A percentile compares a stretch with the other conserved stretches of the same genome.
Evolutionary conservation across 306 rosid species (phyloP).

Genomic region (Castanea sativa): DNA sequence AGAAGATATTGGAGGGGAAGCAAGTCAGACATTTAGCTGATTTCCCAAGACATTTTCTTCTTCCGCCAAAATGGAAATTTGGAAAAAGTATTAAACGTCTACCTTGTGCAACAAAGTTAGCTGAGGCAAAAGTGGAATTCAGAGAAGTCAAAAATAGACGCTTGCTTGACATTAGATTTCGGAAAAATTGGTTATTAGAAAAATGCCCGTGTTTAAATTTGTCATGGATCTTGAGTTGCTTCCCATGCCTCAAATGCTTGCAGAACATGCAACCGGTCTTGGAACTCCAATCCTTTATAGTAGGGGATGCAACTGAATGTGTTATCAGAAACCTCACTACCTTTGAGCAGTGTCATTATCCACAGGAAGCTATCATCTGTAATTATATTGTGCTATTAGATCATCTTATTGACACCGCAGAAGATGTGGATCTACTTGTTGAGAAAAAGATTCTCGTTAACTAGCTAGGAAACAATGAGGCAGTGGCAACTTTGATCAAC

Average conservation of each 20-base stretch:
- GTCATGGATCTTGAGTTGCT: background rate
- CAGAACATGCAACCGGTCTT: background rate
- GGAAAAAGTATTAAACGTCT: too few species aligned
- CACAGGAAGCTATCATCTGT: constrained; percentile 8
- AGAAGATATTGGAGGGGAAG: too few species aligned
- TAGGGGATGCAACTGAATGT: constrained; percentile 3
- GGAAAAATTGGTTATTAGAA: background rate
- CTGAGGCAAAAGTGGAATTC: constrained; percentile 4
- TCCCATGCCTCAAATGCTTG: background rate
- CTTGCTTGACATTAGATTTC: background rate
- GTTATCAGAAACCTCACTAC: constrained; percentile 27
- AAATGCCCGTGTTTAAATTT: background rate
- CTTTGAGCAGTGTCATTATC: constrained; percentile 28
- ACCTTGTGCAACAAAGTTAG: background rate
- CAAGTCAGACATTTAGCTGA: background rate
- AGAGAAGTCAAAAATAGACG: background rate
- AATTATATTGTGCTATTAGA: constrained; percentile 20
- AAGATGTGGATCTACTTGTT: constrained; percentile 27
- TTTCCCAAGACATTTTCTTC: background rate
- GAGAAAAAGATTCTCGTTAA: constrained; percentile 12
- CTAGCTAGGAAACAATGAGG: constrained; percentile 15
- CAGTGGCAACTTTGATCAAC: constrained; percentile 12
- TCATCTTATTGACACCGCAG: constrained; percentile 7
- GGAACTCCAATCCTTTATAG: background rate
- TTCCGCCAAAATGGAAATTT: too few species aligned